Conservation (phyloP, 176 grass and related monocot species). For the Oryza longistaminata region DNA sequence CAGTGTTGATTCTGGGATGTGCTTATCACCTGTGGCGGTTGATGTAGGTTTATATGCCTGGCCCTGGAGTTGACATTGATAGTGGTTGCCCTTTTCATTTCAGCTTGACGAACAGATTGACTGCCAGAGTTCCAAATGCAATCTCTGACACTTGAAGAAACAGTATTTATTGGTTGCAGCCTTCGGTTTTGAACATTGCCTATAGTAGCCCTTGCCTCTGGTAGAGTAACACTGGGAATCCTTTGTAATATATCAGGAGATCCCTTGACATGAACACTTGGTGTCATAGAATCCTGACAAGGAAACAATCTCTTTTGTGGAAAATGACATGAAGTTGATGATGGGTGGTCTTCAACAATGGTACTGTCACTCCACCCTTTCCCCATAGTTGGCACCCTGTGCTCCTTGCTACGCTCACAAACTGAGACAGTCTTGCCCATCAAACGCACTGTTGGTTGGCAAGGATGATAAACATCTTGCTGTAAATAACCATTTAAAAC, state of each 20-base stretch:
- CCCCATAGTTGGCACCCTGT: conserved; percentile 32
- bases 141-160: conserved; percentile 37
- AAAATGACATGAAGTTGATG: conserved; percentile 32
- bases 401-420: conserved; percentile 47
- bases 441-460: conserved; percentile 58
- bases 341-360: conserved; percentile 5
- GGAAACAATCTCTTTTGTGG: conserved; percentile 35
- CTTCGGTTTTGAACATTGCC: conserved; percentile 36
- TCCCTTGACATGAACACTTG: conserved; percentile 16
- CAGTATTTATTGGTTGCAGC: conserved; percentile 22
- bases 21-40: not conserved
- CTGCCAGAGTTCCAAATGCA: conserved; percentile 41
- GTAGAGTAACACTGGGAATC: conserved; percentile 4
- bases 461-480: conserved; percentile 24
- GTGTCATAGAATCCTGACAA: conserved; percentile 35
- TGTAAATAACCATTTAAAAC: conserved; percentile 25
- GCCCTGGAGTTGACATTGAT: conserved; percentile 16
- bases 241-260: conserved; percentile 30
- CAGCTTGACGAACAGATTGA: conserved; percentile 41
- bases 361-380: conserved; percentile 34
- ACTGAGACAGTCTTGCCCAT: conserved; percentile 75
- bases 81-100: conserved; percentile 30
- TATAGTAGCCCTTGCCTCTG: conserved; percentile 23
- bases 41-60: conserved; percentile 34
- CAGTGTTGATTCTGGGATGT: conserved; percentile 41